Percentiles rank a stretch among this genome's conserved stretches.
Conservation (phyloP, 2,329 filamentous ascomycete species). For the Zymoseptoria pseudotritici region DNA sequence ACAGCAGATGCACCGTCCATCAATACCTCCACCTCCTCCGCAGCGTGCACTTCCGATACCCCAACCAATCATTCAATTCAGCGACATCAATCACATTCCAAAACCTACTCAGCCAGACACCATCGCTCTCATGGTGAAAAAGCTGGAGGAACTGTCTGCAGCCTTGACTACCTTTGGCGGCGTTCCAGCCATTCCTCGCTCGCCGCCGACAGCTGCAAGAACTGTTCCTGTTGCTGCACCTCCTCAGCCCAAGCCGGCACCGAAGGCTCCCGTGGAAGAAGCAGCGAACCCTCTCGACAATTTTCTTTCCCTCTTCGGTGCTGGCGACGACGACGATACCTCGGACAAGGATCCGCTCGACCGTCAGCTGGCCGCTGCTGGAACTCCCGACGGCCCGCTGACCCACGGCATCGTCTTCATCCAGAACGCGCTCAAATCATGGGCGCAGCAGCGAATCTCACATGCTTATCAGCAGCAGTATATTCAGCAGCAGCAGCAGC, state of each 20-base stretch:
- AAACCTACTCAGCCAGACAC: conserved; percentile 13
- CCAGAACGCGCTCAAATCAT: conserved; percentile 28
- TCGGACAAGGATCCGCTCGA: conserved; percentile 11
- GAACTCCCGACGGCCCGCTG: conserved; percentile 20
- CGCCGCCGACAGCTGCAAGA: conserved; percentile 7
- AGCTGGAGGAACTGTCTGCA: conserved; percentile 19
- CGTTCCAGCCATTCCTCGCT: conserved; percentile 14
- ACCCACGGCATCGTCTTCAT: conserved; percentile 29
- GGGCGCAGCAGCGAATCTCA: conserved; percentile 25
- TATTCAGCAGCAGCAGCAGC: conserved; percentile 9
- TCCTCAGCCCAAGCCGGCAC: conserved; percentile 1
- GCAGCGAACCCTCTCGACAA: conserved; percentile 14
- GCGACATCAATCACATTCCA: conserved; percentile 12
- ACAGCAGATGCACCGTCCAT: conserved; percentile 4
- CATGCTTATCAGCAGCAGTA: conserved; percentile 16
- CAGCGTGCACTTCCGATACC: conserved; percentile 8
- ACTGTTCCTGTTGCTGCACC: not conserved
- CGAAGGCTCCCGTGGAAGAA: not conserved
- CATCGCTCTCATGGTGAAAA: conserved; percentile 21
- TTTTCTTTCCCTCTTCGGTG: conserved; percentile 22
- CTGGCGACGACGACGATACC: conserved; percentile 15
- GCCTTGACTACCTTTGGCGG: conserved; percentile 25
- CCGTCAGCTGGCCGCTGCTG: conserved; percentile 9
- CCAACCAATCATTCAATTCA: conserved; percentile 16
- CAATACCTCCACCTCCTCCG: conserved; percentile 5